phyloP scores from a whole-genome alignment of 2,329 filamentous ascomycete genomes.

The Hirsutella rhossiliensis region DNA sequence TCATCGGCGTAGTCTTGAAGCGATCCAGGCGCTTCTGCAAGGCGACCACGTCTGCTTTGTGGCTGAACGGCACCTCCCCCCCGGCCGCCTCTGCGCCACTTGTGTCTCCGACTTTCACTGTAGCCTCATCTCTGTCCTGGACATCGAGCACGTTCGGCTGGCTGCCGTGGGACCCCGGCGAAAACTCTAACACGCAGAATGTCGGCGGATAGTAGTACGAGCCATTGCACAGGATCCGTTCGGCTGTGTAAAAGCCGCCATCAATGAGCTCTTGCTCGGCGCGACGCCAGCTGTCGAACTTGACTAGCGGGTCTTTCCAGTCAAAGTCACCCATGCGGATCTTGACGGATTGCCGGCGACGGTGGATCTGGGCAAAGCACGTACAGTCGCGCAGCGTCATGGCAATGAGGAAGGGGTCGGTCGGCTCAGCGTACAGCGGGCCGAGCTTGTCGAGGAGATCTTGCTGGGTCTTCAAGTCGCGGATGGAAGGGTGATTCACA shows the following conservation, averaged over 20 bases:
- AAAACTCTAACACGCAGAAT: conserved; percentile 21
- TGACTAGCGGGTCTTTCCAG: conserved; percentile 56
- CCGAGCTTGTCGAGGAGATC: conserved; percentile 29
- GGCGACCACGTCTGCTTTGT: conserved; percentile 8
- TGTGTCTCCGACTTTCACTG: background rate
- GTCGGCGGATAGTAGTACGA: conserved; percentile 23
- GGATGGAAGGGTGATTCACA: conserved; percentile 21
- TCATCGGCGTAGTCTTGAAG: conserved; percentile 1
- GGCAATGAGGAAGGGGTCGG: conserved; percentile 46
- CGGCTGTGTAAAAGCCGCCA: conserved; percentile 55
- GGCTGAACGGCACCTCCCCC: conserved; percentile 8
- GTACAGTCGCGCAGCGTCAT: conserved; percentile 79
- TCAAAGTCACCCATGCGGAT: conserved; percentile 65
- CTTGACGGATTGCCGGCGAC: conserved; percentile 24
- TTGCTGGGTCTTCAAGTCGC: conserved; percentile 22
- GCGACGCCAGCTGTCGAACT: conserved; percentile 56
- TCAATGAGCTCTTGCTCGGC: conserved; percentile 51
- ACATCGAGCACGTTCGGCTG: conserved; percentile 10
- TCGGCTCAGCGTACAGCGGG: conserved; percentile 27
- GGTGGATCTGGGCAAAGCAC: conserved; percentile 51
- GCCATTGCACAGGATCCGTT: conserved; percentile 21
- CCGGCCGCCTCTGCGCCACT: background rate
- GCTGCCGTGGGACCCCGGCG: conserved; percentile 4
- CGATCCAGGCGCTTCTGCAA: conserved; percentile 4
- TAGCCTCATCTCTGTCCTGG: conserved; percentile 2